Evolutionary conservation across 2,329 filamentous ascomycete genomes (phyloP).

Genomic region (Ilyonectria destructans): DNA sequence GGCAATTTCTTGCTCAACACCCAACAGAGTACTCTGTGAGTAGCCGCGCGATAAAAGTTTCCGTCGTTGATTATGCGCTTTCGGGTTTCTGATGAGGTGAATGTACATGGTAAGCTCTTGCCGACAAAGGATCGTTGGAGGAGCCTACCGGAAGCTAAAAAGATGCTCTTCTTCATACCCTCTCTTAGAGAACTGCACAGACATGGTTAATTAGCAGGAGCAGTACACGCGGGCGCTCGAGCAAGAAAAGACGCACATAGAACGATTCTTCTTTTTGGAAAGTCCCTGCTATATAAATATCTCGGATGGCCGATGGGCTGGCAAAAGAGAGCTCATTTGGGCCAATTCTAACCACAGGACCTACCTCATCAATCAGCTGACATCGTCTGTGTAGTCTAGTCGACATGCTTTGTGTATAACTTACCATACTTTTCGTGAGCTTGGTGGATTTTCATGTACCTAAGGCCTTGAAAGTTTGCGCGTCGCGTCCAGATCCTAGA

Average conservation of each 20-base stretch:
- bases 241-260: neutral
- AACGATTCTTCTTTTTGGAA: neutral
- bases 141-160: constrained; percentile 17
- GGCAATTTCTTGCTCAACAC: neutral
- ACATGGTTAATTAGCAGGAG: neutral
- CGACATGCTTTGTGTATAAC: too few relatives aligned
- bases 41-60: neutral
- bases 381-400: too few relatives aligned
- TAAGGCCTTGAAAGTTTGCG: constrained; percentile 10
- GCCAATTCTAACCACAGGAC: constrained; percentile 13
- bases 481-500: constrained; percentile 16
- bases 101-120: too few relatives aligned
- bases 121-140: neutral
- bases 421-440: constrained; percentile 18
- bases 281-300: constrained; percentile 4
- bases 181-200: constrained; percentile 9
- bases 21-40: neutral
- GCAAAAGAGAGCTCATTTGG: constrained; percentile 22
- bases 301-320: neutral
- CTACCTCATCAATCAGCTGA: too few relatives aligned
- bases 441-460: constrained; percentile 15
- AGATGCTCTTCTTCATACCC: constrained; percentile 14
- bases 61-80: neutral
- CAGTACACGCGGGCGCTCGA: neutral
- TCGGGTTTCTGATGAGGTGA: too few relatives aligned